phyloP scores from a whole-genome alignment of 148 eudicot species.

The Selenicereus undatus region DNA sequence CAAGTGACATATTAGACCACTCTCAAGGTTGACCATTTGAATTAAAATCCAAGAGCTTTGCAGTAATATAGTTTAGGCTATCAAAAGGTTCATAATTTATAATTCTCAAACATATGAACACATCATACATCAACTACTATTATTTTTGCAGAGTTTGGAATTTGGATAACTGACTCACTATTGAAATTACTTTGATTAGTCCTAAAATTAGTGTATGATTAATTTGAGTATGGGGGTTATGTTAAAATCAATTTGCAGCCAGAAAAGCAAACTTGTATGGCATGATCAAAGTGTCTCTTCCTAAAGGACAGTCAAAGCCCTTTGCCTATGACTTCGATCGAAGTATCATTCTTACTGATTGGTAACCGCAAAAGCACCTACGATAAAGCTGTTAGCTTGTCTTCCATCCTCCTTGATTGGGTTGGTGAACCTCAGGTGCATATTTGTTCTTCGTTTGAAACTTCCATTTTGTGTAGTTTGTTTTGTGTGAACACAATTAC shows the following conservation, averaged over 20 bases:
- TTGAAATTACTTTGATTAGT: background rate
- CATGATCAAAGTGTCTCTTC: constrained; percentile 52
- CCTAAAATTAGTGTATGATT: background rate
- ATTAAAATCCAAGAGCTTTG: no score
- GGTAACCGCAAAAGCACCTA: constrained; percentile 64
- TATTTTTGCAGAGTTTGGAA: background rate
- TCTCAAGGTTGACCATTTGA: no score
- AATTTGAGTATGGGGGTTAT: background rate
- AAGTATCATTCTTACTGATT: constrained; percentile 64
- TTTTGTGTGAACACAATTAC: constrained; percentile 37
- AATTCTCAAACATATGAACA: no score
- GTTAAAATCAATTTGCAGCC: constrained; percentile 36
- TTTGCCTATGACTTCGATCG: constrained; percentile 58
- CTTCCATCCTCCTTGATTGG: constrained; percentile 66
- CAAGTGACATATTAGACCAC: no score
- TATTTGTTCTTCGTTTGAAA: background rate
- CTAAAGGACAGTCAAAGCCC: constrained; percentile 52
- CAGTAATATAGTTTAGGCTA: no score
- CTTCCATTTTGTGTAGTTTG: background rate
- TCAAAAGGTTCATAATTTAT: no score
- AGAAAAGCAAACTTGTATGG: constrained; percentile 65
- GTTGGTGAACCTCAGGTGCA: constrained; percentile 91
- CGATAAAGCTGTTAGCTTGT: constrained; percentile 57
- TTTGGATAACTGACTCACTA: background rate
- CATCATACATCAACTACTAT: no score